phyloP scores from a whole-genome alignment of 306 rosid genomes.

The Prunus mongolica region DNA sequence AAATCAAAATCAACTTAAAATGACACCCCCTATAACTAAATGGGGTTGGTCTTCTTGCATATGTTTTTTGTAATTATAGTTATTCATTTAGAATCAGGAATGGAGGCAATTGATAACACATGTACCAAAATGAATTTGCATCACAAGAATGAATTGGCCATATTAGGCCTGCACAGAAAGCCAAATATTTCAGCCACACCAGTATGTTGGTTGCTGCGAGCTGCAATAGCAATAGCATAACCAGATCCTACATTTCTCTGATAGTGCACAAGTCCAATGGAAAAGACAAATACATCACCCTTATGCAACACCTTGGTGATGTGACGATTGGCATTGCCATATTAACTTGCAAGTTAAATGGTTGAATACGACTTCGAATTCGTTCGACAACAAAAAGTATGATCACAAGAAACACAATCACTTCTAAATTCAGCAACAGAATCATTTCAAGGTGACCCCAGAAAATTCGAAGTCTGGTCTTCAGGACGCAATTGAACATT shows the following conservation, averaged over 20 bases:
- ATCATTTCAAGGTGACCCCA: too few species aligned
- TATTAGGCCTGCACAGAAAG: constrained; percentile 12
- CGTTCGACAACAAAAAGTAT: too few species aligned
- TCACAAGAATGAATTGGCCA: constrained; percentile 18
- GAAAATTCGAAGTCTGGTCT: too few species aligned
- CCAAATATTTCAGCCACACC: constrained; percentile 38
- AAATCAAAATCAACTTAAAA: too few species aligned
- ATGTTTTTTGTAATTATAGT: too few species aligned
- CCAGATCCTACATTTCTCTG: constrained; percentile 29
- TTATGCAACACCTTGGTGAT: constrained; percentile 31
- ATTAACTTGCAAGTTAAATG: too few species aligned
- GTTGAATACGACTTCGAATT: too few species aligned
- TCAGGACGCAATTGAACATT: too few species aligned
- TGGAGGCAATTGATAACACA: constrained; percentile 21
- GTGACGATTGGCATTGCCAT: constrained; percentile 8
- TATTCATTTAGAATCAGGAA: constrained; percentile 2
- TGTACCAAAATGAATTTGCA: constrained; percentile 22
- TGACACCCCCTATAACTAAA: too few species aligned
- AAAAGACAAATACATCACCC: constrained; percentile 43
- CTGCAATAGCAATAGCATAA: constrained; percentile 27
- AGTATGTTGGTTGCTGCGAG: constrained; percentile 37
- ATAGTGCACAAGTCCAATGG: constrained; percentile 30
- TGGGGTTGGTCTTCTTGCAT: too few species aligned
- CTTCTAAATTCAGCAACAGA: too few species aligned
- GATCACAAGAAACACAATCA: too few species aligned